A percentile compares a stretch with the other conserved stretches of the same genome.
Evolutionary conservation across 495 filamentous ascomycete species (phyloP).

Genomic region (Penicillium steckii): DNA sequence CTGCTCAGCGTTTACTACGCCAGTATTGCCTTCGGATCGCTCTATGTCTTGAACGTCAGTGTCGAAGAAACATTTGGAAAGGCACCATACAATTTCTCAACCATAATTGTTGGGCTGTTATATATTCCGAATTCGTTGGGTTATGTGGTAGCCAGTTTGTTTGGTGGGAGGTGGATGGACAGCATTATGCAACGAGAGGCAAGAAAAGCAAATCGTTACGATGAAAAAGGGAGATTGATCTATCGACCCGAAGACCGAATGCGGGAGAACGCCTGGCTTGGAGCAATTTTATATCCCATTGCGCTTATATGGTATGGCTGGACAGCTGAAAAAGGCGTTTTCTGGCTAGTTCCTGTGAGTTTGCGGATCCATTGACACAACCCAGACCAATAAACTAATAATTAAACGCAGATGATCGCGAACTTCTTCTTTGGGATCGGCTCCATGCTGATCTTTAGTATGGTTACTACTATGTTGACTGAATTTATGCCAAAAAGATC

Average conservation of each 20-base stretch:
- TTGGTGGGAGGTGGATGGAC: slow-evolving; percentile 88
- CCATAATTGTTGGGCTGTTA: slow-evolving; percentile 71
- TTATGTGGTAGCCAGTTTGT: slow-evolving; percentile 67
- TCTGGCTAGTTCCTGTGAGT: slow-evolving; percentile 64
- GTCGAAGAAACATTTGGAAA: slow-evolving; percentile 72
- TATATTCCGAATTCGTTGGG: slow-evolving; percentile 83
- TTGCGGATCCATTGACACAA: background rate
- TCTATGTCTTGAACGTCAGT: slow-evolving; percentile 87
- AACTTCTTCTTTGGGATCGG: slow-evolving; percentile 89
- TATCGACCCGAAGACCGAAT: slow-evolving; percentile 86
- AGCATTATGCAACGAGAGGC: slow-evolving; percentile 85
- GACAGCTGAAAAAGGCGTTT: slow-evolving; percentile 55
- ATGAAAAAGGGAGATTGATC: slow-evolving; percentile 65
- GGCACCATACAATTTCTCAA: slow-evolving; percentile 71
- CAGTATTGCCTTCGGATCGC: slow-evolving; percentile 73
- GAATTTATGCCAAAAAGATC: slow-evolving; percentile 85
- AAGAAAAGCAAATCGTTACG: slow-evolving; percentile 65
- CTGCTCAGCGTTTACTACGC: slow-evolving; percentile 79
- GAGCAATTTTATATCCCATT: slow-evolving; percentile 69
- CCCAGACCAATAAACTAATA: slow-evolving; percentile 8
- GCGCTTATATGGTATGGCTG: slow-evolving; percentile 70
- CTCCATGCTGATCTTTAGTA: slow-evolving; percentile 83
- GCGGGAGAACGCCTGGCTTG: slow-evolving; percentile 85
- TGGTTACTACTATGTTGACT: slow-evolving; percentile 77
- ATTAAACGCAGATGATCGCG: slow-evolving; percentile 55